phyloP scores from a whole-genome alignment of 805 yeast species.

The Schizosaccharomyces pombe region DNA sequence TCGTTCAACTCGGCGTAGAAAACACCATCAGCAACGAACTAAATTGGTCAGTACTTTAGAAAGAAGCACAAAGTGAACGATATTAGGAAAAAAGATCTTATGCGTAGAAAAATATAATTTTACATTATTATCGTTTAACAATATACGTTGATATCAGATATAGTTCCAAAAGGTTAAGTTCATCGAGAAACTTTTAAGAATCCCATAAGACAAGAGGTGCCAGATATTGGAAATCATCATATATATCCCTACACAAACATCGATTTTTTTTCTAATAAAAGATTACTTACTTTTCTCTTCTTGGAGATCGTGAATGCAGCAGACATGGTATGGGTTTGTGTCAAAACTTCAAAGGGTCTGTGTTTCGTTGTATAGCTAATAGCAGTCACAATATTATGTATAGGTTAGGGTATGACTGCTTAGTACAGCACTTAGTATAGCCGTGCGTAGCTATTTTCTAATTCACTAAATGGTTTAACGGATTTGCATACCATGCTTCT shows the following conservation, averaged over 20 bases:
- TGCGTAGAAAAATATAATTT: no score
- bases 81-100: no score
- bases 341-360: not conserved
- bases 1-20: slow-evolving; percentile 99
- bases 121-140: no score
- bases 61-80: not conserved
- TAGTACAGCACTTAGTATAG: no score
- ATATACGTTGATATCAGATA: not conserved
- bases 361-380: not conserved
- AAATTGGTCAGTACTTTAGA: not conserved
- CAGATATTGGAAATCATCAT: slow-evolving; percentile 4
- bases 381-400: not conserved
- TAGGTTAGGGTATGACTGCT: slow-evolving; percentile 2
- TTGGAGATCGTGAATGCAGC: slow-evolving; percentile 5
- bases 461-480: not conserved
- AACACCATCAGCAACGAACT: slow-evolving; percentile 92
- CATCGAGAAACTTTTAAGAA: not conserved
- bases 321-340: slow-evolving; percentile 4
- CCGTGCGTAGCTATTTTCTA: not conserved
- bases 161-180: not conserved
- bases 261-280: not conserved
- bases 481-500: no score
- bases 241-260: not conserved
- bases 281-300: slow-evolving; percentile 4
- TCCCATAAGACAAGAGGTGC: slow-evolving; percentile 6